A percentile compares a stretch with the other conserved stretches of the same genome.
These are phyloP conservation scores for Hanseniaspora thailandica DNA, from an alignment of 805 yeast species.

Conservation along the genomic window DNA sequence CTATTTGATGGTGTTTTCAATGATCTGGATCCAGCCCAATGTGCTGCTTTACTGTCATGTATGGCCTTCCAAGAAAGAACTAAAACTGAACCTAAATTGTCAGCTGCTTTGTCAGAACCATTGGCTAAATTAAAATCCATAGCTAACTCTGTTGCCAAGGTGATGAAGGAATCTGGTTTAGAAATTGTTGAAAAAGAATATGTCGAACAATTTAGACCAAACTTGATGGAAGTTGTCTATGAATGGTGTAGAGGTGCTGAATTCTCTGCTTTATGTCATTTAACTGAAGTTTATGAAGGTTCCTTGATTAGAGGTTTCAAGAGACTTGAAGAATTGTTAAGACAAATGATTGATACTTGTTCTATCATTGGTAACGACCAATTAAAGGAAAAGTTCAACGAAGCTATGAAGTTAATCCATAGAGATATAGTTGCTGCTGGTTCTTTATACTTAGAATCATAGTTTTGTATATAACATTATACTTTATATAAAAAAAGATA, in stretches of 20 bases:
- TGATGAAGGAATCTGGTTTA: constrained; percentile 77
- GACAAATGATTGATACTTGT: constrained; percentile 84
- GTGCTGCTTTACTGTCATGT: constrained; percentile 85
- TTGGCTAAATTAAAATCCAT: constrained; percentile 75
- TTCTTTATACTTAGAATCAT: constrained; percentile 52
- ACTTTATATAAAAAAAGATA: background rate
- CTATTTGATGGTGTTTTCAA: constrained; percentile 92
- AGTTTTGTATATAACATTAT: background rate
- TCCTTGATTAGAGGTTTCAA: constrained; percentile 88
- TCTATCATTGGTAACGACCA: constrained; percentile 86
- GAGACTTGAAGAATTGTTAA: constrained; percentile 81
- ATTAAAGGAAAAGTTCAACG: constrained; percentile 78
- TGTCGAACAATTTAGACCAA: constrained; percentile 81
- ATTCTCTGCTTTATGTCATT: constrained; percentile 91
- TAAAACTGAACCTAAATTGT: constrained; percentile 72
- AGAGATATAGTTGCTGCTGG: constrained; percentile 97
- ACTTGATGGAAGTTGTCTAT: constrained; percentile 90
- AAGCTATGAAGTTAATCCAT: constrained; percentile 72
- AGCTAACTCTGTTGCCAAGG: constrained; percentile 83
- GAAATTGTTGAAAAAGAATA: constrained; percentile 87
- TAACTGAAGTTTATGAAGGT: constrained; percentile 98
- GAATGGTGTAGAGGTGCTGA: constrained; percentile 96
- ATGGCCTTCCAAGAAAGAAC: constrained; percentile 95
- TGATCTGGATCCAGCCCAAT: constrained; percentile 75
- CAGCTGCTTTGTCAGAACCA: constrained; percentile 88